Conservation (phyloP, 2,329 filamentous ascomycete genomes). For the Tetracladium maxilliforme region DNA sequence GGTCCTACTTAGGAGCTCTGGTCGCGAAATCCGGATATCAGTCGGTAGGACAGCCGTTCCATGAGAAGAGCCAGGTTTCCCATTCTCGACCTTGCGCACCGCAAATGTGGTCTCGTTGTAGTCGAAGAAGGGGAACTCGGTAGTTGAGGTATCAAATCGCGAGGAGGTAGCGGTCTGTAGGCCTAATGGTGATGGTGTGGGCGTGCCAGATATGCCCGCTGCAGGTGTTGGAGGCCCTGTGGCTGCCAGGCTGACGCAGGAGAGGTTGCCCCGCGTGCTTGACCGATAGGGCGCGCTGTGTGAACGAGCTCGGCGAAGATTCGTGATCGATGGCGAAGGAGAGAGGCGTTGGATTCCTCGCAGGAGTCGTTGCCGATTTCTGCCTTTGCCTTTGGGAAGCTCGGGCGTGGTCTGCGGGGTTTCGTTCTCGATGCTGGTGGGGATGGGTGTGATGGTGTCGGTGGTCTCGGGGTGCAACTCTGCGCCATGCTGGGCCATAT, state of each 20-base stretch:
- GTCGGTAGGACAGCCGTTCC: slow-evolving; percentile 4
- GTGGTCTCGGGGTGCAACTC: slow-evolving; percentile 3
- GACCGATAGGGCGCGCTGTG: slow-evolving; percentile 15
- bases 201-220: slow-evolving; percentile 11
- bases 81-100: slow-evolving; percentile 7
- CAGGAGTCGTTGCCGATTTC: slow-evolving; percentile 12
- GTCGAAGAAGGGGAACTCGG: slow-evolving; percentile 7
- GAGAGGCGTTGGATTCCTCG: slow-evolving; percentile 16
- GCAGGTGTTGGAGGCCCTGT: slow-evolving; percentile 11
- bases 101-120: slow-evolving; percentile 9
- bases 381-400: no score
- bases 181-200: no score
- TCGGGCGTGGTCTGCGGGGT: slow-evolving; percentile 13
- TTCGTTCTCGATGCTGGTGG: slow-evolving; percentile 15
- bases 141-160: slow-evolving; percentile 10
- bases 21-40: slow-evolving; percentile 11
- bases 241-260: slow-evolving; percentile 14
- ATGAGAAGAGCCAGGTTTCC: slow-evolving; percentile 8
- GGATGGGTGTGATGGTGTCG: slow-evolving; percentile 8
- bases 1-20: slow-evolving; percentile 2
- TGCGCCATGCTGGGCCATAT: slow-evolving; percentile 7
- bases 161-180: no score
- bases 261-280: slow-evolving; percentile 10
- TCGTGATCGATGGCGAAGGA: slow-evolving; percentile 15
- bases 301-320: slow-evolving; percentile 12